phyloP scores from a whole-genome alignment of 1,284 basidiomycete genomes.

The Puccinia horiana region DNA sequence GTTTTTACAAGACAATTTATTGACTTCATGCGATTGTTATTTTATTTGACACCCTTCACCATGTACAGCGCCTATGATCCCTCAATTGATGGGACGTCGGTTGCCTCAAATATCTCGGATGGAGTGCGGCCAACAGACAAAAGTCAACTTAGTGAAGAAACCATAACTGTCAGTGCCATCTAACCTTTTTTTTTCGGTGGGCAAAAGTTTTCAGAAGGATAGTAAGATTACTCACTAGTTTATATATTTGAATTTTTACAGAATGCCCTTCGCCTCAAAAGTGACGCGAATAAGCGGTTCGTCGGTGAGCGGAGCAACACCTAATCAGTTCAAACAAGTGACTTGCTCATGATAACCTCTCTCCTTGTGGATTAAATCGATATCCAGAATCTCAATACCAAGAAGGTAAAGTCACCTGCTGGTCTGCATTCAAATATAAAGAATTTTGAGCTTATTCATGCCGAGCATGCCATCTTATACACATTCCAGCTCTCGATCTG shows the following conservation, averaged over 20 bases:
- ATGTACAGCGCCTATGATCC: conserved; percentile 45
- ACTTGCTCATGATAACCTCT: conserved; percentile 6
- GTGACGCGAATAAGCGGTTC: conserved; percentile 83
- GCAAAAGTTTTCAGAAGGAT: not conserved
- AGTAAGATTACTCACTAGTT: not conserved
- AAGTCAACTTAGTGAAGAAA: conserved; percentile 14
- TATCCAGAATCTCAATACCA: not conserved
- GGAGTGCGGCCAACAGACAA: conserved; percentile 10
- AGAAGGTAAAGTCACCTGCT: conserved; percentile 13
- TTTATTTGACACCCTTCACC: no score
- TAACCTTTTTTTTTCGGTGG: not conserved
- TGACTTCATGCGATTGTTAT: not conserved
- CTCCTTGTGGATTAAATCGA: not conserved
- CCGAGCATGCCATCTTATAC: conserved; percentile 49
- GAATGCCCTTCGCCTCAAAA: conserved; percentile 65
- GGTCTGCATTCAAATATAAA: not conserved
- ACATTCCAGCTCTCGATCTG: conserved; percentile 54
- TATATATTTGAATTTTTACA: conserved; percentile 28
- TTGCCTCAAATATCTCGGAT: conserved; percentile 28
- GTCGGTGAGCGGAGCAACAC: conserved; percentile 63
- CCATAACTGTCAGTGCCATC: not conserved
- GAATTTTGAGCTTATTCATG: not conserved
- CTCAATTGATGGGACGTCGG: conserved; percentile 43
- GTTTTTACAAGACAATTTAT: not conserved
- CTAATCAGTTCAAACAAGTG: not conserved